Evolutionary conservation across 768 basidiomycete genomes (phyloP), one percentile per base, ranked within the genome.

Genomic region (Cyathus striatus): DNA sequence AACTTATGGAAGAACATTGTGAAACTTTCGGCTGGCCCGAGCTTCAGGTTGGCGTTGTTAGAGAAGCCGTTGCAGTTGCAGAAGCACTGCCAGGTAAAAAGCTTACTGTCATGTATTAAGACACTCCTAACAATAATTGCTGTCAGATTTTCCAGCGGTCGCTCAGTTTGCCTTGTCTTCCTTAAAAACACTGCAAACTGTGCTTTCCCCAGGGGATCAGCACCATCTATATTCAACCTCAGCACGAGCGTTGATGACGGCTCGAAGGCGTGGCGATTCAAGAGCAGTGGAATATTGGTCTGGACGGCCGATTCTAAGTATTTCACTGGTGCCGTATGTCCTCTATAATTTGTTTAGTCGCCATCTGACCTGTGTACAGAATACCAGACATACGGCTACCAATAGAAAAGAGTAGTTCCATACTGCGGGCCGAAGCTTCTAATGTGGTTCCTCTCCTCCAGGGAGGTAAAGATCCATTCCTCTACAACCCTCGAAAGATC

Each of bases 21-120:
- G 79, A 81, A 48, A 62, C 75, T 4, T 89, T 82, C 57, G 96
- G 96, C 3, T 98, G 95, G 95, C 86, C 93, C 2, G 90, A 93
- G 59, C 68, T 99, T 30, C 95, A 96, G 66, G 79, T 97, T 14
- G 92, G 91, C 18, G 81, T 94, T n/a, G 73, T 97, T 17, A 78
- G 91, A 26, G 96, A 98, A 59, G 90, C 92, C 1, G 83, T 97
- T 17, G 83, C 87, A 0, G 82, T 98, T 2, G 89, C 91, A 1
- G 91, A 97, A 61, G 81, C 90, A 12, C 66, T 99, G 18, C 92
- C 95, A 44, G 92, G 93, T 90, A 47, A 42, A 75, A 64, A 16
- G 30, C 12, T 20, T 37, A n/a, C 18, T 37, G 14, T 20, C 3
- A 44, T 39, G 14, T 38, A 43, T 35, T 14, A 12, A 12, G n/a